Evolutionary conservation across 768 basidiomycete species (phyloP).

Genomic region (Pleurotus giganteus): DNA sequence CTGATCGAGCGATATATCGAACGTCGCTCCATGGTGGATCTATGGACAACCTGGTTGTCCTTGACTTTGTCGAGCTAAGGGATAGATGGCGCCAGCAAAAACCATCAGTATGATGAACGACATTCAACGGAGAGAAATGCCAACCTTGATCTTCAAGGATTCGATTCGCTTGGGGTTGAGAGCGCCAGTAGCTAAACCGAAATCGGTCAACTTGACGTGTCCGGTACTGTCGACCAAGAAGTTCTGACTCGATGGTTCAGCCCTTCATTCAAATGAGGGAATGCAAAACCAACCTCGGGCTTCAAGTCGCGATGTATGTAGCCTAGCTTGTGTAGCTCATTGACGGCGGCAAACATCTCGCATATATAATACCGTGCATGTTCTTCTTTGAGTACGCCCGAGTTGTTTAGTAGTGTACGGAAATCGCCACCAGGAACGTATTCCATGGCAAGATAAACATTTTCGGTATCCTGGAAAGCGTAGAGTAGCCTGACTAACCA

Average conservation of each 20-base stretch:
- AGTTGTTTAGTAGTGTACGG: slow-evolving; percentile 95
- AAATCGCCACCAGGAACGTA: slow-evolving; percentile 99
- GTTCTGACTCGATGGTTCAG: slow-evolving; percentile 51
- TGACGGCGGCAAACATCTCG: slow-evolving; percentile 96
- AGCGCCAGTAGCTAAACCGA: slow-evolving; percentile 95
- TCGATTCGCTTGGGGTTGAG: slow-evolving; percentile 94
- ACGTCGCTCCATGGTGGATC: slow-evolving; percentile 91
- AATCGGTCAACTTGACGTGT: slow-evolving; percentile 97
- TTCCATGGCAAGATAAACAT: slow-evolving; percentile 98
- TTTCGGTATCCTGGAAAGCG: slow-evolving; percentile 90
- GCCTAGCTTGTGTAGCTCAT: slow-evolving; percentile 93
- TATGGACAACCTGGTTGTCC: slow-evolving; percentile 84
- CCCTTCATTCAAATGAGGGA: neutral
- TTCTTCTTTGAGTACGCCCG: slow-evolving; percentile 95
- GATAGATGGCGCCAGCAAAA: no score
- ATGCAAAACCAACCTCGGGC: slow-evolving; percentile 69
- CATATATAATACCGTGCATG: slow-evolving; percentile 96
- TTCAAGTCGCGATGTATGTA: slow-evolving; percentile 99
- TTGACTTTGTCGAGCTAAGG: slow-evolving; percentile 92
- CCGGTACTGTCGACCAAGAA: slow-evolving; percentile 95
- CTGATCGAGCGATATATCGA: slow-evolving; percentile 93
- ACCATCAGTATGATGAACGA: neutral
- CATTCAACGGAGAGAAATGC: neutral
- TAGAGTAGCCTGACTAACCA: slow-evolving; percentile 96
- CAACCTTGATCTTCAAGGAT: slow-evolving; percentile 87